These are phyloP conservation scores for Colletotrichum lini DNA, from an alignment of 2,329 filamentous ascomycete species.

Conservation along the genomic window DNA sequence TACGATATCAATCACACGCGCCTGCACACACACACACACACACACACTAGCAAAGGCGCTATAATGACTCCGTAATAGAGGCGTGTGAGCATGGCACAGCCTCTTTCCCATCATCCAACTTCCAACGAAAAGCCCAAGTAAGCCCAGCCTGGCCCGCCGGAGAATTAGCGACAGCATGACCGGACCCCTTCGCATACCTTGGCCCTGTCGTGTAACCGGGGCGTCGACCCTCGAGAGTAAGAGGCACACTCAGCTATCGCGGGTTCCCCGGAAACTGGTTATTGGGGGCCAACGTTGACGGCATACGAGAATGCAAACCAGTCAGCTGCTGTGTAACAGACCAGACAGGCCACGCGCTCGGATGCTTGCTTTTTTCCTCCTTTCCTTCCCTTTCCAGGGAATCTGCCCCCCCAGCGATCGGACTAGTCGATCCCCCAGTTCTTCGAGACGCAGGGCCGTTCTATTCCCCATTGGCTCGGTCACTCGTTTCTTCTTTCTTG, in stretches of 20 bases:
- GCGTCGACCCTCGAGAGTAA: not conserved
- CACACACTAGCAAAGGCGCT: not conserved
- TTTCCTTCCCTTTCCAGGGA: not conserved
- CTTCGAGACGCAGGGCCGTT: slow-evolving; percentile 10
- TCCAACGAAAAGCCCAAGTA: not conserved
- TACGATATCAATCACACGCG: slow-evolving; percentile 25
- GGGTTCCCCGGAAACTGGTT: slow-evolving; percentile 21
- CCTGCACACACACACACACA: not conserved
- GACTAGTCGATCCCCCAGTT: slow-evolving; percentile 30
- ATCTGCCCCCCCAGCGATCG: slow-evolving; percentile 3
- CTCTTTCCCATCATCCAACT: slow-evolving; percentile 7
- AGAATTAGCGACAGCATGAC: slow-evolving; percentile 28
- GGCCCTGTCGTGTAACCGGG: slow-evolving; percentile 39
- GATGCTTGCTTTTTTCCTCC: slow-evolving; percentile 23
- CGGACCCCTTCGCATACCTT: slow-evolving; percentile 30
- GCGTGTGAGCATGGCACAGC: slow-evolving; percentile 38
- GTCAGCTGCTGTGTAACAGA: slow-evolving; percentile 40
- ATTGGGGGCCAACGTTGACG: not conserved
- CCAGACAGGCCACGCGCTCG: slow-evolving; percentile 10
- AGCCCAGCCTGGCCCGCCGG: slow-evolving; percentile 13
- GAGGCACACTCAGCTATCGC: slow-evolving; percentile 30
- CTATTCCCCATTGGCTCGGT: slow-evolving; percentile 29
- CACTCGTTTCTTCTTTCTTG: slow-evolving; percentile 6
- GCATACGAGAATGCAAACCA: slow-evolving; percentile 28
- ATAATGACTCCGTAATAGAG: slow-evolving; percentile 22